phyloP scores from a whole-genome alignment of 345 rosid genomes.

The rapeseed (Brassica napus) region Da-Ae NC_063446.1:66621001-66621500 shows the following conservation, averaged over 20 bases:
- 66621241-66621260: neutral
- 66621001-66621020: too few species aligned
- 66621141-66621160: neutral
- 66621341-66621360: slow-evolving; percentile 21
- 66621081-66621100: neutral
- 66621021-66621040: too few species aligned
- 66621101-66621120: neutral
- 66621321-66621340: neutral
- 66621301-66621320: neutral
- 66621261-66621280: neutral
- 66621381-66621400: slow-evolving; percentile 37
- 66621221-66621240: neutral
- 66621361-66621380: slow-evolving; percentile 21
- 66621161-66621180: neutral
- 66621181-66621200: neutral
- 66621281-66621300: slow-evolving; percentile 20
- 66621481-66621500: neutral
- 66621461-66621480: neutral
- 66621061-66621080: neutral
- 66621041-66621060: neutral
- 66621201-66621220: neutral
- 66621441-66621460: neutral
- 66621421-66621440: slow-evolving; percentile 29
- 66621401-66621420: slow-evolving; percentile 9
- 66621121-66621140: neutral